Percentiles rank a stretch among this genome's conserved stretches.
phyloP scores from a whole-genome alignment of 2,329 filamentous ascomycete species.

The Fusarium coicis region DNA sequence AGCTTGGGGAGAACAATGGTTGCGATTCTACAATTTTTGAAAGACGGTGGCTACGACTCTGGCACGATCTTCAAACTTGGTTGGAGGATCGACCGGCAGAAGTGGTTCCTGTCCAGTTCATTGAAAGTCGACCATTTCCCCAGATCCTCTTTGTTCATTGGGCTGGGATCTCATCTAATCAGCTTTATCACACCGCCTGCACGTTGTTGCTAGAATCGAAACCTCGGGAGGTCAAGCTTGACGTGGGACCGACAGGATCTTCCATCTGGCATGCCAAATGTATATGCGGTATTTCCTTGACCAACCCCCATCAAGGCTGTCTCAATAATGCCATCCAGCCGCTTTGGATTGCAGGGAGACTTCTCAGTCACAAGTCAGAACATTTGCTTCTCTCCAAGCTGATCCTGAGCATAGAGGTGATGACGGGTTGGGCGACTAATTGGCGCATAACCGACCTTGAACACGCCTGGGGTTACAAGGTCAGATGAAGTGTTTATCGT shows the following conservation, averaged over 20 bases:
- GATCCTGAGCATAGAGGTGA: slow-evolving; percentile 61
- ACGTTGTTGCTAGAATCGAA: slow-evolving; percentile 61
- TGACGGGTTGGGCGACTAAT: slow-evolving; percentile 63
- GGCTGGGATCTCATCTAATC: slow-evolving; percentile 67
- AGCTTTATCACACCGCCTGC: slow-evolving; percentile 66
- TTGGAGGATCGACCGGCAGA: slow-evolving; percentile 57
- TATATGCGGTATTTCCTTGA: slow-evolving; percentile 66
- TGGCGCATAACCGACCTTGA: slow-evolving; percentile 66
- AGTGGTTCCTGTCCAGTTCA: slow-evolving; percentile 57
- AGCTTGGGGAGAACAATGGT: slow-evolving; percentile 58
- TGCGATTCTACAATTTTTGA: slow-evolving; percentile 54
- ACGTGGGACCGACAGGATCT: slow-evolving; percentile 49
- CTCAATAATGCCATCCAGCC: slow-evolving; percentile 69
- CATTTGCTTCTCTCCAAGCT: slow-evolving; percentile 54
- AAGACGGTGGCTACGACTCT: slow-evolving; percentile 59
- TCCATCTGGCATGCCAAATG: slow-evolving; percentile 65
- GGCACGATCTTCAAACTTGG: slow-evolving; percentile 63
- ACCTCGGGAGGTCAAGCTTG: slow-evolving; percentile 46
- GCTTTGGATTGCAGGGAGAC: slow-evolving; percentile 64
- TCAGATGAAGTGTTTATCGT: slow-evolving; percentile 28
- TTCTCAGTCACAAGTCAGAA: slow-evolving; percentile 62
- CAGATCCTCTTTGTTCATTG: slow-evolving; percentile 63
- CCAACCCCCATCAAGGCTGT: slow-evolving; percentile 66
- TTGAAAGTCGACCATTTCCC: slow-evolving; percentile 59
- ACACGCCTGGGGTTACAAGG: slow-evolving; percentile 52